Conservation (phyloP, 2,329 filamentous ascomycete genomes). For the Alternaria ethzedia region DNA sequence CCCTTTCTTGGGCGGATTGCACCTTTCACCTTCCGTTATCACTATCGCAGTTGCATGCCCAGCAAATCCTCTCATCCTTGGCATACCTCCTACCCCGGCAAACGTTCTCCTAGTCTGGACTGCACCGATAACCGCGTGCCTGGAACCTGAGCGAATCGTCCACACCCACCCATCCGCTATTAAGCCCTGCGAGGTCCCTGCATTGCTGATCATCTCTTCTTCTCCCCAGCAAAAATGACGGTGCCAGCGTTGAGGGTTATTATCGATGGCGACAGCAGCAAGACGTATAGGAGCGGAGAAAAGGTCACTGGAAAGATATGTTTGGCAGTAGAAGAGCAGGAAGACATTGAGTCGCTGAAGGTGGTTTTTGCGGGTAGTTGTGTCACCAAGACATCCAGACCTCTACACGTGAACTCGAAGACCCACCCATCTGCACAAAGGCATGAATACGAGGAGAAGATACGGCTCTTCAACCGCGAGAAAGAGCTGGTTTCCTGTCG, state of each 20-base stretch:
- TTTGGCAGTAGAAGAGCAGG: conserved; percentile 35
- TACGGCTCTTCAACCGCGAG: conserved; percentile 39
- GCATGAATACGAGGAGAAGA: conserved; percentile 36
- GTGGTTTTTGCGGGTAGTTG: conserved; percentile 41
- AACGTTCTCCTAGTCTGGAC: conserved; percentile 38
- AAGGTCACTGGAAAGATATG: conserved; percentile 43
- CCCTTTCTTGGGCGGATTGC: conserved; percentile 20
- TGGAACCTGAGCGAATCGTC: conserved; percentile 25
- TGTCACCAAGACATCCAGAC: conserved; percentile 41
- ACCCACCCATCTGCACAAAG: conserved; percentile 19
- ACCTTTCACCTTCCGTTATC: conserved; percentile 29
- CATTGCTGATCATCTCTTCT: conserved; percentile 28
- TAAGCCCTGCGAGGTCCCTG: conserved; percentile 38
- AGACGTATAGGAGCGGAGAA: conserved; percentile 40
- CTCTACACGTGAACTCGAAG: conserved; percentile 26
- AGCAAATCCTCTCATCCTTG: conserved; percentile 38
- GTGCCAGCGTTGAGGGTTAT: conserved; percentile 35
- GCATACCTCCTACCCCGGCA: conserved; percentile 33
- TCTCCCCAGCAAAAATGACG: conserved; percentile 30
- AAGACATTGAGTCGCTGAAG: conserved; percentile 35
- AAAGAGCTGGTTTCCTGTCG: conserved; percentile 27
- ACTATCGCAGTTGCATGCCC: conserved; percentile 34
- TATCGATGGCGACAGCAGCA: conserved; percentile 39
- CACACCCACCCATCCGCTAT: conserved; percentile 7
- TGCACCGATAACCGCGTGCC: conserved; percentile 37